A percentile compares a stretch with the other conserved stretches of the same genome.
phyloP scores from a whole-genome alignment of 257 asterid genomes.

The Asclepias syriaca region DNA sequence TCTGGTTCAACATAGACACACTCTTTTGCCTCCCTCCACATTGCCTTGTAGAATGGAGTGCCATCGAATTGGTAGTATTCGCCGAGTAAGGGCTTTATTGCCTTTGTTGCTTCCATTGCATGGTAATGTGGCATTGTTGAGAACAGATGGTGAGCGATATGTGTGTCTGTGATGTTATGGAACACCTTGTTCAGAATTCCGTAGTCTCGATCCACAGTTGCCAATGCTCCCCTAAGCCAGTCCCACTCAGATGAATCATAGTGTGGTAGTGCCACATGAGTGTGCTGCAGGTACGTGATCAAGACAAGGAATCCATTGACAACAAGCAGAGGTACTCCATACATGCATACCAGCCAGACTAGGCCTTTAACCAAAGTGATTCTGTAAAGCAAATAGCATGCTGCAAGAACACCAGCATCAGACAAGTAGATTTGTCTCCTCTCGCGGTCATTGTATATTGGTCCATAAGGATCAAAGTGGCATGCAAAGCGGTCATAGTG shows the following conservation, averaged over 20 bases:
- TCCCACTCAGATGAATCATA: conserved; percentile 69
- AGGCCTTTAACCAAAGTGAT: conserved; percentile 40
- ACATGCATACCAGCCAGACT: conserved; percentile 35
- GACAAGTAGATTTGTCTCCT: conserved; percentile 53
- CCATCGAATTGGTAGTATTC: conserved; percentile 53
- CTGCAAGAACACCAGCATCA: conserved; percentile 46
- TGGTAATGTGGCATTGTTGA: conserved; percentile 72
- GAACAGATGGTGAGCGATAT: conserved; percentile 62
- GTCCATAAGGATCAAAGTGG: conserved; percentile 55
- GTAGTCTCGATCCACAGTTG: conserved; percentile 61
- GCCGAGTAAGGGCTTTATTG: conserved; percentile 55
- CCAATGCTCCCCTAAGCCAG: conserved; percentile 76
- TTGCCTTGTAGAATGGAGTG: conserved; percentile 50
- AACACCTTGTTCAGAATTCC: conserved; percentile 56
- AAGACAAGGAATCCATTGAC: conserved; percentile 58
- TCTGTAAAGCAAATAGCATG: conserved; percentile 34
- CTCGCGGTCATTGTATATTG: conserved; percentile 65
- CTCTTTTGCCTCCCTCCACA: conserved; percentile 64
- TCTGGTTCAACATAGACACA: conserved; percentile 59
- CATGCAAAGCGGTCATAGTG: conserved; percentile 60
- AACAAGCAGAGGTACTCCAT: conserved; percentile 25
- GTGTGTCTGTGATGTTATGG: conserved; percentile 68
- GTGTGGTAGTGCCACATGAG: conserved; percentile 65
- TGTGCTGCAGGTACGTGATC: conserved; percentile 66
- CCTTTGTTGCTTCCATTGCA: conserved; percentile 70